Base-by-base conservation (phyloP, 345 rosid genomes). In the Rhodomyrtus tomentosa region DNA sequence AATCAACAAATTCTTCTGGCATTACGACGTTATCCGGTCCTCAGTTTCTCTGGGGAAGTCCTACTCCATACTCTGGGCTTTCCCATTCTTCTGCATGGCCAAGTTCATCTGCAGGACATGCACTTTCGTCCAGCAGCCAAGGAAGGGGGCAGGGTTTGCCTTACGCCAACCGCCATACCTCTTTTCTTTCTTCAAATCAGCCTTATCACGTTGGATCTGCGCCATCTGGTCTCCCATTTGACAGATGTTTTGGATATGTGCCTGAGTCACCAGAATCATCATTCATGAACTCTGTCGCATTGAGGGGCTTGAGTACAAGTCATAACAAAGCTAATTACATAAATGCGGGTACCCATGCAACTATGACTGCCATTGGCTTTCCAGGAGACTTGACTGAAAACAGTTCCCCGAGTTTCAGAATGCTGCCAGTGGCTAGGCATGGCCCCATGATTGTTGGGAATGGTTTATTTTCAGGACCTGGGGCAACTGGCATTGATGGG, bases 11-110 rank as follows among this genome's bases (percentile, higher is more conserved):
- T 82, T 92, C 92, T 52, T 91, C 93, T 9, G 91, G 90, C 81
- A 81, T 93, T 85, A 93, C 90, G 79, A 94, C 98, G 45, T 85
- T 96, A 58, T 92, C 99, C 1, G 99, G 98, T 52, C 91, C 98
- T 73, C 95, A 96, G 87, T 96, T 95, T 88, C 99, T 96, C 36
- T 96, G 98, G 99, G 98, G 99, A 85, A 94, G 97, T 88, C 94
- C 94, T 58, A 91, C 89, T 85, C 84, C 94, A 29, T 92, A 90
- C 86, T 86, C 95, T 6, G 95, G 93, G 82, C 90, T 68, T 85
- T 76, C 88, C 58, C 92, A 90, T 83, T 89, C 97, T 79, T 88
- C 94, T 32, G 90, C 93, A 73, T 91, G 99, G 99, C 90, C 93
- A 68, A 83, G 91, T 36, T 89, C 98, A 32, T 90, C 96, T 18